Evolutionary conservation across 108 stramenopile species (phyloP), one percentile per base, ranked within the genome.

Genomic region (Pseudonitzschia multiseries): DNA sequence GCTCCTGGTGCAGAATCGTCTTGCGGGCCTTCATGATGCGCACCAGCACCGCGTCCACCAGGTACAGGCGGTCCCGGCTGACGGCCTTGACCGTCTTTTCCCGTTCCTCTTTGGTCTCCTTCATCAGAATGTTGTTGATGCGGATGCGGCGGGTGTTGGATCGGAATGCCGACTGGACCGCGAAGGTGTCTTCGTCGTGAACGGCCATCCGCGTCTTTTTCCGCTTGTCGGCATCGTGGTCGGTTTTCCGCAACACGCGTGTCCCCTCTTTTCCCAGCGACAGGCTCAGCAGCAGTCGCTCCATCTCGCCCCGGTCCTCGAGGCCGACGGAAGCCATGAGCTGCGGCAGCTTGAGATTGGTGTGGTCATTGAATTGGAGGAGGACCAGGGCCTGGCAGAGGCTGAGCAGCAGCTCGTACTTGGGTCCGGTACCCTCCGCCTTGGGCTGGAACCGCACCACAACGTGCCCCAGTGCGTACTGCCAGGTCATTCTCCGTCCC

Each of bases 11-110:
- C 28, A 86, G 70, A 48, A 98, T 86, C 14, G 92, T 96, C 84
- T 98, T 97, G 9, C 99, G 92, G 0, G 97, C 93, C 90, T 99
- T 99, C 97, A 99, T 98, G 60, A 98, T 97, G 33, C 99, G 86
- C 18, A 99, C 98, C 51, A 97, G 81, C 9, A 93, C 92, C 6
- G 99, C 99, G 74, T 99, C 99, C 66, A 98, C 94, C 60, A 97
- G 84, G 73, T 97, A 97, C 79, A 95, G 81, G 2, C 99, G 89
- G 69, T 99, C 98, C 27, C 92, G 84, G 59, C 80, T 86, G 4
- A 99, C 97, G 10, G 89, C 85, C 74, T 98, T 95, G 56, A 96
- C 90, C 0, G 96, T 97, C 80, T 96, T 91, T 0, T 88, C 81
- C 26, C 92, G 82, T 71, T 99, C 98, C 67, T 95, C 90, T 33